These are phyloP conservation scores for Phytopythium aichiense DNA, from an alignment of 352 stramenopile species.

Conservation along the genomic window DNA sequence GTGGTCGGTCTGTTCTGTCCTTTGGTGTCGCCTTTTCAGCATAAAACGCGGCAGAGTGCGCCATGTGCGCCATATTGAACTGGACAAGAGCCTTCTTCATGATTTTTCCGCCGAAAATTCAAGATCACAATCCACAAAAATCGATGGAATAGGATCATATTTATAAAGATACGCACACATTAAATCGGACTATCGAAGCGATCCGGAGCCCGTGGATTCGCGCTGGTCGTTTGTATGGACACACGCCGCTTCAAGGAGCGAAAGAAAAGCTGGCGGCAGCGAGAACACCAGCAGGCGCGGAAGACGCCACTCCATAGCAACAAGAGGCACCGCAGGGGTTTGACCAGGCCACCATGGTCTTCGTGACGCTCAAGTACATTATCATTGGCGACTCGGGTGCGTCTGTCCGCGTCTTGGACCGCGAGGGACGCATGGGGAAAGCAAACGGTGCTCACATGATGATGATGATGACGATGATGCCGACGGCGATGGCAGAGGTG, in stretches of 20 bases:
- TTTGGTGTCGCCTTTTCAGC: no score
- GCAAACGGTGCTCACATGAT: no score
- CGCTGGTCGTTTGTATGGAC: background rate
- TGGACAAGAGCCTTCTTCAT: background rate
- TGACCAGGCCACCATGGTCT: conserved; percentile 47
- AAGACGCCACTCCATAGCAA: background rate
- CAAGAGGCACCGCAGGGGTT: background rate
- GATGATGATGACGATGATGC: background rate
- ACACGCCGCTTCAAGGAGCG: conserved; percentile 3
- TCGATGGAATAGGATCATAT: background rate
- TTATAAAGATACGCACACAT: background rate
- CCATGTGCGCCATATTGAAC: no score
- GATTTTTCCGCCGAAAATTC: background rate
- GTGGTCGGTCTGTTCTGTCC: background rate
- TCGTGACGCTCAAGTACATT: conserved; percentile 89
- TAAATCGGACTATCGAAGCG: background rate
- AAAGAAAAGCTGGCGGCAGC: background rate
- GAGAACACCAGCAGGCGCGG: background rate
- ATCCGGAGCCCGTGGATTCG: background rate
- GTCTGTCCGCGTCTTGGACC: background rate
- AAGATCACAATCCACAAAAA: background rate
- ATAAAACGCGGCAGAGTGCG: no score
- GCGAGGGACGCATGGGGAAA: no score
- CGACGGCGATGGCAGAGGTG: conserved; percentile 39
- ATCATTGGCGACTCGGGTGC: conserved; percentile 82